phyloP scores from a whole-genome alignment of 2,329 filamentous ascomycete genomes.

The Colletotrichum musae region DNA sequence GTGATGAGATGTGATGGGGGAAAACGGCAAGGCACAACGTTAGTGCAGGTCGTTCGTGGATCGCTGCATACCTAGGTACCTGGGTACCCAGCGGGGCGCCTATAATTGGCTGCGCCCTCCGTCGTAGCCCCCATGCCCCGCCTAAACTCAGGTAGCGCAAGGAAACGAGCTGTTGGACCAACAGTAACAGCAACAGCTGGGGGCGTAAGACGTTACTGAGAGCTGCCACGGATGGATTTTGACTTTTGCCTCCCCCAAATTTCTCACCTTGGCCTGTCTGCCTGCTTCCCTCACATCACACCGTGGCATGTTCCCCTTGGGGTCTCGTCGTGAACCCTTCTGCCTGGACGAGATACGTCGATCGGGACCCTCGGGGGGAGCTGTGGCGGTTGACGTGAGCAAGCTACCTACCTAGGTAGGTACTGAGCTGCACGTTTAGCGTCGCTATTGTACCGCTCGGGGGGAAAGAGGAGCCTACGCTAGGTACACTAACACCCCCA shows the following conservation, averaged over 20 bases:
- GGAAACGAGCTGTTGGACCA: slow-evolving; percentile 13
- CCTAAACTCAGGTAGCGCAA: slow-evolving; percentile 7
- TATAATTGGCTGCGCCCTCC: slow-evolving; percentile 27
- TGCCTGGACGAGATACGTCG: background rate
- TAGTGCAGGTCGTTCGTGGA: background rate
- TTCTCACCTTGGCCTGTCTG: background rate
- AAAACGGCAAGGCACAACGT: slow-evolving; percentile 22
- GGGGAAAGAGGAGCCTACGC: too few relatives aligned
- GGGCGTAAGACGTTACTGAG: background rate
- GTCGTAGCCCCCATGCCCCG: slow-evolving; percentile 10
- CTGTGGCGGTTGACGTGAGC: slow-evolving; percentile 17
- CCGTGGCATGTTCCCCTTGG: too few relatives aligned
- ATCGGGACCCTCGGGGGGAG: background rate
- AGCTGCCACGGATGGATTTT: background rate
- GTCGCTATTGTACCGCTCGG: slow-evolving; percentile 11
- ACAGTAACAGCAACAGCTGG: slow-evolving; percentile 2
- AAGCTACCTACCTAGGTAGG: too few relatives aligned
- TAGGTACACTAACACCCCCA: background rate
- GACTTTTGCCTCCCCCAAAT: background rate
- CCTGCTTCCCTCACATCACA: too few relatives aligned
- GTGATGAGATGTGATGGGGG: background rate
- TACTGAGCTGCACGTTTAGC: background rate
- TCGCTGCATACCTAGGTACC: slow-evolving; percentile 5
- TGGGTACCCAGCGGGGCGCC: background rate
- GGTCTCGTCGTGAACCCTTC: too few relatives aligned